Conservation (phyloP, 1,139 yeast genomes). For the Pneumocystis murina region DNA sequence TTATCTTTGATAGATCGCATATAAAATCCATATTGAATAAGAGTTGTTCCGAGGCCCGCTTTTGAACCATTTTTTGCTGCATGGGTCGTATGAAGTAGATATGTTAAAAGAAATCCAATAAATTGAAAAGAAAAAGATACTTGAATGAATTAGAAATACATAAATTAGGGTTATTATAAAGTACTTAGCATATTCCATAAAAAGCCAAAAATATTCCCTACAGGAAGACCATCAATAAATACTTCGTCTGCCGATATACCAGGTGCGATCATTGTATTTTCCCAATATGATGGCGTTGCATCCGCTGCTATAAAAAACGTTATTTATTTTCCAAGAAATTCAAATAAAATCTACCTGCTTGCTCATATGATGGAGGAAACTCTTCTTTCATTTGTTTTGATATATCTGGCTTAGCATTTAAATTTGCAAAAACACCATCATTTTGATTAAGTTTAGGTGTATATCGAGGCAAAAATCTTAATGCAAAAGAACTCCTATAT, state of each 20-base stretch:
- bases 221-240: constrained; percentile 89
- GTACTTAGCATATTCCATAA: constrained; percentile 70
- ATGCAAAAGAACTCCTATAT: neutral
- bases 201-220: constrained; percentile 78
- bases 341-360: neutral
- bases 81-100: constrained; percentile 84
- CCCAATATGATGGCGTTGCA: constrained; percentile 95
- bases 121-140: constrained; percentile 79
- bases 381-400: constrained; percentile 24
- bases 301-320: constrained; percentile 85
- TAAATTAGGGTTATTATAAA: neutral
- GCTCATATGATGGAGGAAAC: constrained; percentile 43
- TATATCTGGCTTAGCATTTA: constrained; percentile 68
- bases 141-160: neutral
- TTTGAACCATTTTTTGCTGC: constrained; percentile 95
- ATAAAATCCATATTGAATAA: constrained; percentile 60
- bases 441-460: constrained; percentile 16
- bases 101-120: constrained; percentile 82
- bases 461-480: neutral
- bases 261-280: constrained; percentile 69
- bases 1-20: constrained; percentile 40
- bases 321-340: constrained; percentile 31
- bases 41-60: constrained; percentile 79
- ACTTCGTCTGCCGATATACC: constrained; percentile 68
- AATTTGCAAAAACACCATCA: constrained; percentile 87